Conservation (phyloP, 768 basidiomycete species). For the Pleurotus giganteus region DNA sequence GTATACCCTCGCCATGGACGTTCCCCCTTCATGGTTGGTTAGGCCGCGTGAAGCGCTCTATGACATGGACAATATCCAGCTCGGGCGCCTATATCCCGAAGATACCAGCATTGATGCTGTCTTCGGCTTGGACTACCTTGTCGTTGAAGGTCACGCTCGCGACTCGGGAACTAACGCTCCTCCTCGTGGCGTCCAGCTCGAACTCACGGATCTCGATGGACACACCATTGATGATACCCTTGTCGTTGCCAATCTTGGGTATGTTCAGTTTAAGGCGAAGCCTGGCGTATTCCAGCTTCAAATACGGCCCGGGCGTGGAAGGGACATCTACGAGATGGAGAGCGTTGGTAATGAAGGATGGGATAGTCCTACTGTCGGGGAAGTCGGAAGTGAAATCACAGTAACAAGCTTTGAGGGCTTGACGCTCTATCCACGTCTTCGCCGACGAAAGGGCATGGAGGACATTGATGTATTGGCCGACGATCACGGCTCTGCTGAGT, state of each 20-base stretch:
- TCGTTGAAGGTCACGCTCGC: slow-evolving; percentile 93
- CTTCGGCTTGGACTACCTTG: slow-evolving; percentile 87
- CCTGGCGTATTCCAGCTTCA: slow-evolving; percentile 86
- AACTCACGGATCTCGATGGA: slow-evolving; percentile 54
- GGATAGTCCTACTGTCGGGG: slow-evolving; percentile 70
- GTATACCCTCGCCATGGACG: slow-evolving; percentile 92
- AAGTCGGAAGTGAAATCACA: slow-evolving; percentile 71
- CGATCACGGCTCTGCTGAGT: slow-evolving; percentile 23
- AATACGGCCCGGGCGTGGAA: slow-evolving; percentile 79
- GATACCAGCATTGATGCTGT: slow-evolving; percentile 68
- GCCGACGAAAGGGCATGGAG: slow-evolving; percentile 75
- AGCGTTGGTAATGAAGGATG: slow-evolving; percentile 90
- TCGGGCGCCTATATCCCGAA: slow-evolving; percentile 58
- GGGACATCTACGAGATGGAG: slow-evolving; percentile 77
- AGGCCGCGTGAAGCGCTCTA: slow-evolving; percentile 85
- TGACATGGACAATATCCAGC: slow-evolving; percentile 94
- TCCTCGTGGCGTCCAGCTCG: slow-evolving; percentile 89
- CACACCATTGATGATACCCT: slow-evolving; percentile 78
- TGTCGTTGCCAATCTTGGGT: slow-evolving; percentile 93
- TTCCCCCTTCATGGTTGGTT: slow-evolving; percentile 90
- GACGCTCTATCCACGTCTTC: slow-evolving; percentile 82
- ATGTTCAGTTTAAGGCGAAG: slow-evolving; percentile 91
- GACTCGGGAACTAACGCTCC: slow-evolving; percentile 63
- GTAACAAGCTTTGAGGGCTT: slow-evolving; percentile 89
- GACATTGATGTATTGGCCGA: slow-evolving; percentile 73